A percentile compares a stretch with the other conserved stretches of the same genome.
phyloP scores from a whole-genome alignment of 2,329 filamentous ascomycete species.

The Diaporthe citriasiana region DNA sequence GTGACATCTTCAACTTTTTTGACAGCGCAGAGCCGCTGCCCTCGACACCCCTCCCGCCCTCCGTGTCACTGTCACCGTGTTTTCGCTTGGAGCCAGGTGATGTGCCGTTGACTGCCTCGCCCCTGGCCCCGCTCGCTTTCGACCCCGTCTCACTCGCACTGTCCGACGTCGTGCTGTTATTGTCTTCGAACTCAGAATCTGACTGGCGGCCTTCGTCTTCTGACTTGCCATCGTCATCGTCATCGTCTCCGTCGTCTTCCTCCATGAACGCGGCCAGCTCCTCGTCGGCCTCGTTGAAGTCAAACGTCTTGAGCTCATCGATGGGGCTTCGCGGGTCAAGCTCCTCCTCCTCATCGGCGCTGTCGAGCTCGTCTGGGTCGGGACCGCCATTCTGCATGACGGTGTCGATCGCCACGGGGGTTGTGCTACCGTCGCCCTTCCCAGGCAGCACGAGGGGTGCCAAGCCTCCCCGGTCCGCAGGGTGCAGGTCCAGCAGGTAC shows the following conservation, averaged over 20 bases:
- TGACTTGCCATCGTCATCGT: constrained; percentile 44
- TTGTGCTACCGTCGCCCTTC: constrained; percentile 32
- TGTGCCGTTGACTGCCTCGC: constrained; percentile 37
- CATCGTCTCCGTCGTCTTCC: constrained; percentile 48
- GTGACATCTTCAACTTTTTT: constrained; percentile 66
- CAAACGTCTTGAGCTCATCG: constrained; percentile 69
- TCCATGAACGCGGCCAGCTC: constrained; percentile 83
- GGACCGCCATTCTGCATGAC: constrained; percentile 54
- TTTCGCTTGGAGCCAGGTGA: constrained; percentile 48
- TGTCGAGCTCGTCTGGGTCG: constrained; percentile 61
- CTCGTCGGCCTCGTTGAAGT: constrained; percentile 76
- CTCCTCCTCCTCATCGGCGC: constrained; percentile 50
- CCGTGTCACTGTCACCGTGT: constrained; percentile 46
- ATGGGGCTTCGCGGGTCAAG: constrained; percentile 61
- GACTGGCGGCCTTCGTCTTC: constrained; percentile 40
- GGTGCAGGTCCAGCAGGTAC: constrained; percentile 82
- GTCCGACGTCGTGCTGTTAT: constrained; percentile 32
- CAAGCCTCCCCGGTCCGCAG: constrained; percentile 68
- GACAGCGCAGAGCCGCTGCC: constrained; percentile 55
- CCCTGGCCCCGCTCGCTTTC: constrained; percentile 44
- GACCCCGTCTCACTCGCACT: constrained; percentile 37
- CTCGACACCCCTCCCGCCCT: constrained; percentile 45
- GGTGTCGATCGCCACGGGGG: constrained; percentile 45
- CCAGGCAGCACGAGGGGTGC: constrained; percentile 31
- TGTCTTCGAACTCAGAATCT: constrained; percentile 33